Base-by-base conservation (phyloP, 192 early-diverging fungal genomes). In the Coemansia sp. region DNA sequence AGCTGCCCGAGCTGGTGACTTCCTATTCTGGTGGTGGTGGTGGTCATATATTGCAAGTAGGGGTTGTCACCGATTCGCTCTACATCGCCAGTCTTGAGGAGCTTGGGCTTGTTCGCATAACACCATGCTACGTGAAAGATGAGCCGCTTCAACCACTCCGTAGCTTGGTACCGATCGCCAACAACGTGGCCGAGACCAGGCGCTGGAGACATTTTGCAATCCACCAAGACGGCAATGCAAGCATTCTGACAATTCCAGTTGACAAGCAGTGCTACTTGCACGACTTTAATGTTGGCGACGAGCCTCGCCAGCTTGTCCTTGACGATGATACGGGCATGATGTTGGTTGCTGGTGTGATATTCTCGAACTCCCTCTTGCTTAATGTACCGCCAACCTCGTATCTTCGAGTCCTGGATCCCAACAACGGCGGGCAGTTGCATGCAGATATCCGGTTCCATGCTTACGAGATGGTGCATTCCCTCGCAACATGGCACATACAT, bases 271-370 rank as follows among this genome's bases (percentile, higher is more conserved):
- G 70, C 55, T 55, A 67, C 23, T 20, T 78, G 20, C 54, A 52
- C 45, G 60, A 64, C 23, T 33, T 60, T 17, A 17, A 47, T 6
- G 34, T 72, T 9, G 48, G 63, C 17, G 44, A 15, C 44, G 70
- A 72, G 63, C 75, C 75, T 7, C 62, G 64, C 10, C 65, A 66
- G 22, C 22, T 72, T 17, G 59, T 73, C 4, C 31, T 50, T 22
- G 75, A 79, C 50, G 17, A 50, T 13, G 67, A 72, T 9, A 72
- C 75, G 0, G 70, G 57, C 9, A 34, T 72, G 64, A 28, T 79
- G 19, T 34, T 79, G 34, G 75, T 63, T 17, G 67, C 70, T 17
- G 61, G 61, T 13, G 47, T 42, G 20, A 29, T 62, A 3, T 28
- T 59, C 2, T 48, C 44, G 8, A 33, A 7, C 30, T 53, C 30